Evolutionary conservation across 768 basidiomycete genomes (phyloP), one percentile per base, ranked within the genome.

Genomic region (Boletus sp.): DNA sequence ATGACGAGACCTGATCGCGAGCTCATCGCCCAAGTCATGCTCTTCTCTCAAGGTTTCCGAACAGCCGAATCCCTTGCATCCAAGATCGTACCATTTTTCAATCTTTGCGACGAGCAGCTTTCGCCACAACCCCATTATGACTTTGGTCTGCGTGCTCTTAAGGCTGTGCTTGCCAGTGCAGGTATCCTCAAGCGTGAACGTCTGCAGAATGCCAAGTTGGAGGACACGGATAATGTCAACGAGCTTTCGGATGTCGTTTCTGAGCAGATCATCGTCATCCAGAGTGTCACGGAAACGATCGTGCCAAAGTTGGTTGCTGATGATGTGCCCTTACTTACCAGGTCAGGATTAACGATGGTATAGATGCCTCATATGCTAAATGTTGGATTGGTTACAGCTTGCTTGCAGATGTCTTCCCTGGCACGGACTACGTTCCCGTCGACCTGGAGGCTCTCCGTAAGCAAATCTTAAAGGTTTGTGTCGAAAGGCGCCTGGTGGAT

Each of bases 1-100:
- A 99, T 99, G 97, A 97, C 97, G 7, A 85, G 93, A 47, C 97
- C 97, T 25, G 97, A 98, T 70, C 87, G 94, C 55, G 96, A 99
- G 70, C 86, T 99, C 45, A 99, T 99, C 64, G 97, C 97, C 4
- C 97, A 99, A 74, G 97, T 99, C 69, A 94, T 98, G 91, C 77
- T 99, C 43, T 98, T 98, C 77, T 98, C 97, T 19, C 97, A 98
- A 76, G 97, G 97, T 57, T 99, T 98, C 84, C 85, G 97, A 37
- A 94, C 94, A 13, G 97, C 97, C 7, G 97, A 99, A 72, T 88
- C 85, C 0, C 82, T 99, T n/a, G 97, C 97, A 2, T 93, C 93
- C 51, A 98, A 98, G 73, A 91, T 98, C 54, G 97, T 99, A 11
- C 97, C 97, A 0, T 98, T 99, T 79, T 99, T 99, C 82, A 96